These are phyloP conservation scores for Colletotrichum godetiae DNA, from an alignment of 2,329 filamentous ascomycete species.

Conservation along the genomic window DNA sequence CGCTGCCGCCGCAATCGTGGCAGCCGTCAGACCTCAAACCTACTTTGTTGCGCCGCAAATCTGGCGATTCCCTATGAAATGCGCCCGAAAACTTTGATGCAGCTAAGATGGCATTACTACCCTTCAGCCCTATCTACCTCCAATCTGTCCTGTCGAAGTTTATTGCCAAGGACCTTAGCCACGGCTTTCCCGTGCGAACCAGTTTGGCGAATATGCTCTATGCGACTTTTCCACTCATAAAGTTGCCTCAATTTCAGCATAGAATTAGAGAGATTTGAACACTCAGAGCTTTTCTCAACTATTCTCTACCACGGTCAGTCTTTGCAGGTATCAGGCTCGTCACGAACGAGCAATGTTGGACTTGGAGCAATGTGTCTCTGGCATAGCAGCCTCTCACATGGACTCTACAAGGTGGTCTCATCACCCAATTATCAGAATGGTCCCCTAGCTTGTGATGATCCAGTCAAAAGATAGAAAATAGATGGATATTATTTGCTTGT, in stretches of 20 bases:
- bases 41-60: not conserved
- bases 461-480: too few relatives aligned
- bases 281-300: not conserved
- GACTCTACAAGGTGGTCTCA: not conserved
- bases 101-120: not conserved
- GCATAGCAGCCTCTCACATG: not conserved
- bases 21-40: not conserved
- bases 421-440: not conserved
- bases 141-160: not conserved
- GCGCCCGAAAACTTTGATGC: not conserved
- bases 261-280: too few relatives aligned
- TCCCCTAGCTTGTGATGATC: not conserved
- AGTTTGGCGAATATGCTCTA: too few relatives aligned
- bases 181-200: not conserved
- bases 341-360: not conserved
- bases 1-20: slow-evolving; percentile 2
- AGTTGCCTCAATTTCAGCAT: too few relatives aligned
- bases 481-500: too few relatives aligned
- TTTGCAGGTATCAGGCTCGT: not conserved
- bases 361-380: not conserved
- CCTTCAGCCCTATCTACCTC: not conserved
- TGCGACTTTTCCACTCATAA: too few relatives aligned
- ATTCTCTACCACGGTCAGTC: not conserved
- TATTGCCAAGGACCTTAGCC: not conserved
- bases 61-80: not conserved